Base-by-base conservation (phyloP, 257 asterid species). In the Mitragyna speciosa region DNA sequence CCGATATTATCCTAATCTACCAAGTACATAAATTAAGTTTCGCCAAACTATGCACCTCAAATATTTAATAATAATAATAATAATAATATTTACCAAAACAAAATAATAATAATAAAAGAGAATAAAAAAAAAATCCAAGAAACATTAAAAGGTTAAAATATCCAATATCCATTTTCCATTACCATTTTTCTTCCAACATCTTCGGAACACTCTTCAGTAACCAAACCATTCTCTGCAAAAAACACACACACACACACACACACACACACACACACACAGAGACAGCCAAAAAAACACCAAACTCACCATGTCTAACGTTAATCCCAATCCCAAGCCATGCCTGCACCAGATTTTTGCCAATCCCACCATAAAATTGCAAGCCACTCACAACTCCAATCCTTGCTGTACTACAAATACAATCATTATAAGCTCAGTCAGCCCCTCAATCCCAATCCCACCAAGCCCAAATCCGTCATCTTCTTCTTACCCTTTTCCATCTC, bases 161-260 rank as follows among this genome's bases (percentile, higher is more conserved):
- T n/a, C 77, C 20, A 61, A 33, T n/a, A 79, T 45, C 83, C 66
- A 68, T 68, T 41, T 10, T 69, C 47, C 48, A 79, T 31, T 20
- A 47, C 4, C 78, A 48, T 33, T 43, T 71, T 31, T 61, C 31
- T 68, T 64, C 86, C 86, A 81, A 75, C 74, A 79, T 84, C 79
- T 77, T 83, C 78, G 87, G 81, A 85, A 78, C 80, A 36, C 73
- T 22, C 85, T 69, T 82, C 76, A 84, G 58, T 83, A 64, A 30
- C 70, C 39, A 64, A 73, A 52, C 78, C 87, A 58, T 64, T 80
- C 84, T 78, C 83, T 80, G 89, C 86, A 79, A 82, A 83, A 85
- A 82, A 36, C 41, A 36, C 9, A 28, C 61, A 79, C 24, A 65
- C 17, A 31, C 1, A 36, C 20, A 51, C 0, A 75, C n/a, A 78